Evolutionary conservation across 192 early-diverging fungal genomes (phyloP), one percentile per base, ranked within the genome.

Genomic region (Thamnidium elegans): DNA sequence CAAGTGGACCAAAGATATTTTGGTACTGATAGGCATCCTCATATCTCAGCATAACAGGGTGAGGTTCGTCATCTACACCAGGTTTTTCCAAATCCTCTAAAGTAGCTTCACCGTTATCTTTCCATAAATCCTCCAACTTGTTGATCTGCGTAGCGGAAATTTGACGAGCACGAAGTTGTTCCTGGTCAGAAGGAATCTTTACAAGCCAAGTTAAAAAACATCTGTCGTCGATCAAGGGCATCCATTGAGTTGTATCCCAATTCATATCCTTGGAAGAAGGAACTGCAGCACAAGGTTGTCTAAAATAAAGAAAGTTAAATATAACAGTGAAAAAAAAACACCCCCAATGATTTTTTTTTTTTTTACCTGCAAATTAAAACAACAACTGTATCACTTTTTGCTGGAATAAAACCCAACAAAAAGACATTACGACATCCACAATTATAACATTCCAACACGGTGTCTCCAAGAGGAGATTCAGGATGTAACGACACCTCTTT

Each of bases 21-120:
- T 94, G 95, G 76, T 98, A 99, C 73, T 95, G 92, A 75, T 95
- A 95, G 1, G 95, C 96, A 77, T 99, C 96, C 52, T 98, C 94
- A 53, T 95, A 95, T 74, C 89, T 81, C 55, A 97, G 77, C 46
- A 89, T 68, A 10, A 97, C 93, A 26, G 89, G 89, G 61, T 89
- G 81, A 42, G 92, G 88, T 44, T 96, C 94, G 48, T 93, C 92
- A 53, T 94, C 89, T 1, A 87, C 87, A 42, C 89, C 89, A 6
- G 89, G 88, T 55, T 85, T 88, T 21, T 90, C 89, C 42, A 93
- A 73, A 73, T 95, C 94, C 63, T 90, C 93, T 46, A 92, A 58
- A 7, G 86, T 88, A 11, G 92, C 89, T 51, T 83, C 79, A 0
- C 75, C 74, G 55, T 82, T 85, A 32, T 92, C 86, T 70, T 87